phyloP scores from a whole-genome alignment of 495 filamentous ascomycete genomes.

The Neurospora sp. region DNA sequence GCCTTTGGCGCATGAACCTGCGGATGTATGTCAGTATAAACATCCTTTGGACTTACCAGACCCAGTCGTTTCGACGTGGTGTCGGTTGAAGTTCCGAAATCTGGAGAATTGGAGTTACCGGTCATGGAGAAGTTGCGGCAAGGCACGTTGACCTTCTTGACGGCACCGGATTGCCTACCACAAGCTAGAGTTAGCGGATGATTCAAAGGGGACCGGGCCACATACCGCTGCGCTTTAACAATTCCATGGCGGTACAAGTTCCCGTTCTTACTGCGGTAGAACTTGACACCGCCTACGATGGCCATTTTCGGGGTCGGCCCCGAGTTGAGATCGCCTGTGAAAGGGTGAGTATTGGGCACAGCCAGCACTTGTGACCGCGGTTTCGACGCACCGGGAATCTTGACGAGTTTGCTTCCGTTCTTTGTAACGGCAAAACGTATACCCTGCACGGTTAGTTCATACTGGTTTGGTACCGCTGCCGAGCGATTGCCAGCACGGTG shows the following conservation, averaged over 20 bases:
- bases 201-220: slow-evolving; percentile 2
- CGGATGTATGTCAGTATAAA: slow-evolving; percentile 20
- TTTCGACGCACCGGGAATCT: slow-evolving; percentile 51
- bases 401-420: slow-evolving; percentile 77
- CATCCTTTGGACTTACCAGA: slow-evolving; percentile 18
- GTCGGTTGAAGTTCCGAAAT: slow-evolving; percentile 20
- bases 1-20: slow-evolving; percentile 77
- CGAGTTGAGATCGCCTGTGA: slow-evolving; percentile 51
- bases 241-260: slow-evolving; percentile 75
- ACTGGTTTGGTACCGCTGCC: slow-evolving; percentile 19
- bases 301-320: slow-evolving; percentile 71
- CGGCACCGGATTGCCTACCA: slow-evolving; percentile 30
- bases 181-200: slow-evolving; percentile 15
- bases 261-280: slow-evolving; percentile 82
- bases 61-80: slow-evolving; percentile 12
- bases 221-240: slow-evolving; percentile 59
- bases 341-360: slow-evolving; percentile 34
- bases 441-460: slow-evolving; percentile 67
- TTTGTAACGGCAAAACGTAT: slow-evolving; percentile 65
- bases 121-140: slow-evolving; percentile 88
- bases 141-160: slow-evolving; percentile 64
- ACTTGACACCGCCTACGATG: slow-evolving; percentile 70
- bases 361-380: slow-evolving; percentile 1
- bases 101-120: slow-evolving; percentile 56
- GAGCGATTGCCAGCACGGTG: slow-evolving; percentile 17